Evolutionary conservation across 1,284 basidiomycete species (phyloP), one percentile per base, ranked within the genome.

Genomic region (Heterobasidion parviporum): DNA sequence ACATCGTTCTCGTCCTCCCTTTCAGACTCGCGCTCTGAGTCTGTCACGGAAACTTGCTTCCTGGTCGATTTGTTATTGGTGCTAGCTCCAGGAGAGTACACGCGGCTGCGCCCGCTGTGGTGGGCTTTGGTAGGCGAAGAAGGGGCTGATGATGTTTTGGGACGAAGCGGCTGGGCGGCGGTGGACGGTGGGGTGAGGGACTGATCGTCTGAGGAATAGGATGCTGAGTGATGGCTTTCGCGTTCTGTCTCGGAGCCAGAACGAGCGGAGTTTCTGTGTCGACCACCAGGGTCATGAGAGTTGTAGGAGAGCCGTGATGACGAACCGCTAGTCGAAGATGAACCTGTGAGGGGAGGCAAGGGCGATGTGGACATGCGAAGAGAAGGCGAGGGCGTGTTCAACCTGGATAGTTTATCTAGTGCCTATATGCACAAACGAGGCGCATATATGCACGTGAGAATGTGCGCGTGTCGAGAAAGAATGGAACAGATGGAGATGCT

Each of bases 161-260:
- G 70, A 36, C 78, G 74, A 20, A 62, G 65, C 51, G 64, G 63
- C 35, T 68, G 67, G 2, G 69, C 64, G 49, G 50, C 63, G 26
- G 70, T 60, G 54, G 73, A 68, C 6, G 74, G 70, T 6, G 74
- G 74, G n/a, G 75, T 71, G 38, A 65, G 64, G 53, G 74, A 63
- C 57, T 69, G 64, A 56, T 73, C 76, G 38, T 77, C 72, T 16
- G 74, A 74, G 9, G 74, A 74, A 7, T 55, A 55, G 41, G 71
- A 68, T 16, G 59, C 70, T 49, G 64, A 70, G n/a, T 70, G 68
- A 50, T 70, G 64, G 55, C 76, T 77, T 68, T 89, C 87, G 38
- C 85, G 79, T 68, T 89, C 87, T 0, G 87, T 89, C 66, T 89
- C 87, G 2, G 86, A 89, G 44, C 87, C 87, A 26, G 87, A 89